A percentile compares a stretch with the other conserved stretches of the same genome.
Evolutionary conservation across 148 eudicot genomes (phyloP).

Genomic region (Salicornia ramosissima): DNA sequence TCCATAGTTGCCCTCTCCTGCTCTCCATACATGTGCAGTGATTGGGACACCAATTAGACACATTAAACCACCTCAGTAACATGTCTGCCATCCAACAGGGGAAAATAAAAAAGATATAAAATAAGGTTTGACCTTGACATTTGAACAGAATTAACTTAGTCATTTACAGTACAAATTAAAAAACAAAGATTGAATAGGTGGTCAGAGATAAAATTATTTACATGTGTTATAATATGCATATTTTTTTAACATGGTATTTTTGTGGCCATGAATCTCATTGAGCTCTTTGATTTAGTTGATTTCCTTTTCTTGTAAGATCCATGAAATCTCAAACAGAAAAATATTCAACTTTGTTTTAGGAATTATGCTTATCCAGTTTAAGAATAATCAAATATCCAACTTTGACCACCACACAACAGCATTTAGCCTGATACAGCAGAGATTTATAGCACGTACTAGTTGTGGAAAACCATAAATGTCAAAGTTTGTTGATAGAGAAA

Average conservation of each 20-base stretch:
- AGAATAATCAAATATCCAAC: neutral
- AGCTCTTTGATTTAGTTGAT: neutral
- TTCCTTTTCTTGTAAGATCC: slow-evolving; percentile 16
- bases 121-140: slow-evolving; percentile 1
- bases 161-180: neutral
- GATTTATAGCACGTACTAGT: slow-evolving; percentile 1
- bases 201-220: neutral
- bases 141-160: neutral
- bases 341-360: slow-evolving; percentile 3
- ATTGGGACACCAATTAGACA: slow-evolving; percentile 2
- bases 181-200: slow-evolving; percentile 3
- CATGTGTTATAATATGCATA: neutral
- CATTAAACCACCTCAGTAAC: neutral
- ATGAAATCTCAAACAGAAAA: slow-evolving; percentile 14
- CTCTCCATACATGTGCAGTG: too few species aligned
- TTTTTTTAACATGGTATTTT: neutral
- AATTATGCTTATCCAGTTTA: neutral
- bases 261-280: slow-evolving; percentile 13
- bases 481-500: neutral
- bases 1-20: too few species aligned
- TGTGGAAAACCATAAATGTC: slow-evolving; percentile 12
- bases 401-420: neutral
- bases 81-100: neutral
- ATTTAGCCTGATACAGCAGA: neutral
- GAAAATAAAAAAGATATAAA: neutral